phyloP scores from a whole-genome alignment of 345 rosid species.

The Citrus hindsii region DNA sequence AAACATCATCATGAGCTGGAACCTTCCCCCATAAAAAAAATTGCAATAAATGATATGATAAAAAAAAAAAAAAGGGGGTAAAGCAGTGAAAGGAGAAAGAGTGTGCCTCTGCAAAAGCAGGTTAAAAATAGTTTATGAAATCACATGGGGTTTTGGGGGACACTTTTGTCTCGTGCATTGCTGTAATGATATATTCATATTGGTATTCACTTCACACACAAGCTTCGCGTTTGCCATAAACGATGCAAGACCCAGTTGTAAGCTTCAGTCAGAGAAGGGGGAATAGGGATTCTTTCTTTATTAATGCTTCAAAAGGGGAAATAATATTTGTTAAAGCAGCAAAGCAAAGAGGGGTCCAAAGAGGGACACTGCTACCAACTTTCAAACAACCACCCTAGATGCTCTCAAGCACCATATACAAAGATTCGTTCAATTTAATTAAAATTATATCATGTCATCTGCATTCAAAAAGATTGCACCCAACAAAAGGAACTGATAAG shows the following conservation, averaged over 20 bases:
- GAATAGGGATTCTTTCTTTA: neutral
- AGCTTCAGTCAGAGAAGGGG: neutral
- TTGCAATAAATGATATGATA: neutral
- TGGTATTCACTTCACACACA: constrained; percentile 6
- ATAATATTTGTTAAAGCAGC: neutral
- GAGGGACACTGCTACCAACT: neutral
- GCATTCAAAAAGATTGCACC: constrained; percentile 4
- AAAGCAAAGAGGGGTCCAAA: neutral
- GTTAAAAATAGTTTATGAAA: neutral
- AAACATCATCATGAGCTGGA: constrained; percentile 20
- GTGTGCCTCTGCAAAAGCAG: constrained; percentile 18
- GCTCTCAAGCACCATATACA: constrained; percentile 20
- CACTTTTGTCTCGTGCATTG: constrained; percentile 25
- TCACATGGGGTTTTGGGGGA: constrained; percentile 19
- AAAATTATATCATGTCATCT: neutral
- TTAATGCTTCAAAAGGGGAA: neutral
- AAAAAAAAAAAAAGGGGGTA: neutral
- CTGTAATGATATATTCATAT: constrained; percentile 20
- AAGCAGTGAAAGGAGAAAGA: constrained; percentile 11
- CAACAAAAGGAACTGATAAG: neutral
- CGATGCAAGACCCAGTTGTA: constrained; percentile 17
- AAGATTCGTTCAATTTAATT: neutral
- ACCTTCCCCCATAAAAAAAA: constrained; percentile 5
- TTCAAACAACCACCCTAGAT: constrained; percentile 16
- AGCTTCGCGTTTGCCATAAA: constrained; percentile 23